phyloP scores from a whole-genome alignment of 768 basidiomycete species.

The Rhodosporidiobolus odoratus region DNA sequence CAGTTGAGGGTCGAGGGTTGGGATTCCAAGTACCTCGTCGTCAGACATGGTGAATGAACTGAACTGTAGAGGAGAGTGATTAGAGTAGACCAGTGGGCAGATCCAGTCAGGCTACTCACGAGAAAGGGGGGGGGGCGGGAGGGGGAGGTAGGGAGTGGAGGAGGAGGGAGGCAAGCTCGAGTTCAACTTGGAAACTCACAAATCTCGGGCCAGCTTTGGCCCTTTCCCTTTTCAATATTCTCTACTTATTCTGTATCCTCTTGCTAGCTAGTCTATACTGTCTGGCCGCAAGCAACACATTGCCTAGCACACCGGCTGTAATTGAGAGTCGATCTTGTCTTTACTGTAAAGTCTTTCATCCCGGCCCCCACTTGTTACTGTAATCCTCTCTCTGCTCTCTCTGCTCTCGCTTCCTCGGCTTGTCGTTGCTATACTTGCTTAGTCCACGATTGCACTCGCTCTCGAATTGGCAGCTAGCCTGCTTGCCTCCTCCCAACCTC shows the following conservation, averaged over 20 bases:
- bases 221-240: neutral
- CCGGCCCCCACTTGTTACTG: neutral
- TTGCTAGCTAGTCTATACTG: too few relatives aligned
- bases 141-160: constrained; percentile 3
- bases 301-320: too few relatives aligned
- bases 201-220: neutral
- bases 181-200: neutral
- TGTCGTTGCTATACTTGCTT: neutral
- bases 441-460: too few relatives aligned
- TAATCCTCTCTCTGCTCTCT: neutral
- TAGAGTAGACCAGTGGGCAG: neutral
- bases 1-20: neutral
- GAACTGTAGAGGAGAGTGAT: neutral
- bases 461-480: too few relatives aligned
- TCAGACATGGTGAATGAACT: constrained; percentile 28
- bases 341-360: neutral
- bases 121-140: neutral
- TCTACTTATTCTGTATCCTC: too few relatives aligned
- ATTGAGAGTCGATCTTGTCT: neutral
- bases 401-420: neutral
- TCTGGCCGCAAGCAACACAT: too few relatives aligned
- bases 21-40: constrained; percentile 23
- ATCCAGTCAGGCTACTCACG: neutral
- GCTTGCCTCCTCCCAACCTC: neutral
- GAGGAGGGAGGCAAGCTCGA: neutral